Conservation (phyloP, 306 rosid genomes). For the Leucaena leucocephala region DNA sequence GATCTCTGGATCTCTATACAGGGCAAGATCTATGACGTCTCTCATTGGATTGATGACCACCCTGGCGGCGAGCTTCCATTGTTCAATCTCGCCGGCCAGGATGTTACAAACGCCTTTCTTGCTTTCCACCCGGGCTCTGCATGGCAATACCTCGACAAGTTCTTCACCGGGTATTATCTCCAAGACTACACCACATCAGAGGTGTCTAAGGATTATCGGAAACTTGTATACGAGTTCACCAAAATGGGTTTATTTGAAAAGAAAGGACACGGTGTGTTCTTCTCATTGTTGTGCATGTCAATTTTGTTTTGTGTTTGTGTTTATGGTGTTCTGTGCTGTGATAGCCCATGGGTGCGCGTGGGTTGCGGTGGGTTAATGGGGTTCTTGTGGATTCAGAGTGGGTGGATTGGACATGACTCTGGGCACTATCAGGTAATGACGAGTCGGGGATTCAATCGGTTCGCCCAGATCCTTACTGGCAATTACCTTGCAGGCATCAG, state of each 20-base stretch:
- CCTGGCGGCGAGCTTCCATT: constrained; percentile 66
- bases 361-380: constrained; percentile 51
- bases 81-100: constrained; percentile 63
- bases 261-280: constrained; percentile 57
- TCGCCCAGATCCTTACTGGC: constrained; percentile 58
- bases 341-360: constrained; percentile 52
- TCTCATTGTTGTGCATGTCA: constrained; percentile 31
- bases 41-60: constrained; percentile 53
- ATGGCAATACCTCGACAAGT: constrained; percentile 51
- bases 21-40: constrained; percentile 61
- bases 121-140: constrained; percentile 62
- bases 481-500: constrained; percentile 65
- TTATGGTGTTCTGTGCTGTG: constrained; percentile 55
- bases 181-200: constrained; percentile 57
- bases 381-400: constrained; percentile 62
- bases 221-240: constrained; percentile 46
- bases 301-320: constrained; percentile 41
- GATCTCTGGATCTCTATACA: constrained; percentile 78
- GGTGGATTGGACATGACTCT: constrained; percentile 66
- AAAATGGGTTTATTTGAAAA: constrained; percentile 58
- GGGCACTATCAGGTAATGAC: constrained; percentile 63
- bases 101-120: constrained; percentile 63
- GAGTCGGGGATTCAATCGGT: constrained; percentile 34
- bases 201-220: constrained; percentile 57
- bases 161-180: constrained; percentile 60